Evolutionary conservation across 805 yeast species (phyloP).

Genomic region (Kazachstania africana): DNA sequence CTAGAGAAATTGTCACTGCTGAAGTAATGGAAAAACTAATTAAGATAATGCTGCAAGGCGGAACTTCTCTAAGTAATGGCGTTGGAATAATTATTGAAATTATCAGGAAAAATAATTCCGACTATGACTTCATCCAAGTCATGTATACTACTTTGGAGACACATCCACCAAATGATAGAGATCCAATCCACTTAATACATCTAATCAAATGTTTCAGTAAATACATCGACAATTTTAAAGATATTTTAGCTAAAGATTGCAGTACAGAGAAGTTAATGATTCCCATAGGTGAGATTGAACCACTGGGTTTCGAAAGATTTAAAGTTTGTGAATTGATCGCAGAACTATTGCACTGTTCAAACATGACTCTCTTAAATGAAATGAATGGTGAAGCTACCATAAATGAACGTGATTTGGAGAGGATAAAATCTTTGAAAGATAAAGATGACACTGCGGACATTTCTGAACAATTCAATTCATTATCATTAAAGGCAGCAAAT

Average conservation of each 20-base stretch:
- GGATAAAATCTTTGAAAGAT: slow-evolving; percentile 19
- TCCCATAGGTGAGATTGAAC: slow-evolving; percentile 45
- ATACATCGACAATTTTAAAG: slow-evolving; percentile 56
- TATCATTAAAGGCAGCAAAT: background rate
- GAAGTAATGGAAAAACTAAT: slow-evolving; percentile 55
- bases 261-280: slow-evolving; percentile 15
- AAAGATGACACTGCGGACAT: background rate
- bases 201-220: slow-evolving; percentile 68
- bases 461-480: background rate
- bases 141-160: slow-evolving; percentile 68
- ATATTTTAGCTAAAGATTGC: slow-evolving; percentile 34
- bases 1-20: slow-evolving; percentile 78
- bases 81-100: slow-evolving; percentile 91
- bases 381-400: slow-evolving; percentile 57
- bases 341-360: slow-evolving; percentile 90
- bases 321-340: slow-evolving; percentile 88
- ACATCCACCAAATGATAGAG: slow-evolving; percentile 86
- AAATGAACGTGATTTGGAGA: slow-evolving; percentile 53
- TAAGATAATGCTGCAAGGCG: slow-evolving; percentile 65
- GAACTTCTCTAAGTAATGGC: slow-evolving; percentile 82
- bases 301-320: slow-evolving; percentile 85
- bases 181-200: slow-evolving; percentile 83
- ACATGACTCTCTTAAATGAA: slow-evolving; percentile 83
- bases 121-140: slow-evolving; percentile 83
- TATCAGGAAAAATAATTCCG: slow-evolving; percentile 89